A percentile compares a stretch with the other conserved stretches of the same genome.
Conservation (phyloP, 169 alveolate genomes). For the Amoebophrya sp. region DNA sequence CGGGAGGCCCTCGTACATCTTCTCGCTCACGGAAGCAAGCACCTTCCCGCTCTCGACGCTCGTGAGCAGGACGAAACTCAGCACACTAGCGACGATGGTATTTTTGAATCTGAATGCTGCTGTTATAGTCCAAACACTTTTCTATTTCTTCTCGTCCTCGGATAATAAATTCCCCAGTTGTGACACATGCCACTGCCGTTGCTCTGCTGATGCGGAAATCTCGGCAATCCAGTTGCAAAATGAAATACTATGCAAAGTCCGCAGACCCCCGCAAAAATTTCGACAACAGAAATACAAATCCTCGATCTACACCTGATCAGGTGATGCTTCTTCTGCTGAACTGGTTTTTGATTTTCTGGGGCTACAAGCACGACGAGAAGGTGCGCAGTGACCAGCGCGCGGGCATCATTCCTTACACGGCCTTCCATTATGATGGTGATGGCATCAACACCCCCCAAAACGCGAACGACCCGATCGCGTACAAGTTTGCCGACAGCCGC, state of each 20-base stretch:
- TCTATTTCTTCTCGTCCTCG: too few relatives aligned
- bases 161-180: too few relatives aligned
- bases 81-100: background rate
- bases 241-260: too few relatives aligned
- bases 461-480: conserved; percentile 6
- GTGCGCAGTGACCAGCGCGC: conserved; percentile 1
- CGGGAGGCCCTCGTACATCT: conserved; percentile 4
- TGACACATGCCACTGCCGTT: too few relatives aligned
- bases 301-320: background rate
- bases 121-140: too few relatives aligned
- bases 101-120: too few relatives aligned
- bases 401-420: background rate
- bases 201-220: too few relatives aligned
- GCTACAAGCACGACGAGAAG: background rate
- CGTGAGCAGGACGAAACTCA: background rate
- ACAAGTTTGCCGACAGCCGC: background rate
- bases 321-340: background rate
- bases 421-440: background rate
- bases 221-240: too few relatives aligned
- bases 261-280: too few relatives aligned
- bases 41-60: background rate
- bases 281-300: too few relatives aligned
- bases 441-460: background rate
- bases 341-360: background rate
- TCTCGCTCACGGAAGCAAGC: background rate